Percentiles rank a stretch among this genome's conserved stretches.
Conservation (phyloP, 1,284 basidiomycete genomes). For the Athelia psychrophila region DNA sequence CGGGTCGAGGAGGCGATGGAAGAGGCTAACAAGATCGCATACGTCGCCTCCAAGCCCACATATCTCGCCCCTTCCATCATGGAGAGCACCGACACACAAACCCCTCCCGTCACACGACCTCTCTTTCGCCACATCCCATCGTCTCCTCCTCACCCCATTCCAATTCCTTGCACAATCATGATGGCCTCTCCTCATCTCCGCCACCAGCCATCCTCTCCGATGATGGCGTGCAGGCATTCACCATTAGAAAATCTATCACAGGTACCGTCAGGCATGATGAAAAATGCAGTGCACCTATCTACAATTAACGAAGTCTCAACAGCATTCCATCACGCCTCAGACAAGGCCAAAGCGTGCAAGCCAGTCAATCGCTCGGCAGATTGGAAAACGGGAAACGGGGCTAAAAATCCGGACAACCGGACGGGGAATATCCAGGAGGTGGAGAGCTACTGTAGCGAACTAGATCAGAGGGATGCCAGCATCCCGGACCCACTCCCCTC, state of each 20-base stretch:
- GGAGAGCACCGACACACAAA: background rate
- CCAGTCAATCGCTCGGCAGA: background rate
- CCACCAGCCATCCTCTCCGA: too few relatives aligned
- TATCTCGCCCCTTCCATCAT: background rate
- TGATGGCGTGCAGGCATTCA: too few relatives aligned
- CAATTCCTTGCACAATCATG: too few relatives aligned
- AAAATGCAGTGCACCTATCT: constrained; percentile 21
- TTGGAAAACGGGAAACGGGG: background rate
- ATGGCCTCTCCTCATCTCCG: too few relatives aligned
- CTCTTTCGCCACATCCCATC: too few relatives aligned
- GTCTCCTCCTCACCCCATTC: too few relatives aligned
- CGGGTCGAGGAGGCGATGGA: constrained; percentile 27
- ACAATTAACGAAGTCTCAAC: constrained; percentile 24
- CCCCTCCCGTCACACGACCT: too few relatives aligned
- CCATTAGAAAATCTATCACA: too few relatives aligned
- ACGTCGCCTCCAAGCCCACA: constrained; percentile 15
- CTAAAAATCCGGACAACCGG: constrained; percentile 11
- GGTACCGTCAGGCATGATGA: constrained; percentile 16
- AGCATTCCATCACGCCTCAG: constrained; percentile 19
- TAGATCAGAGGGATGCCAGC: too few relatives aligned
- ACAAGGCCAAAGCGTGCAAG: constrained; percentile 1
- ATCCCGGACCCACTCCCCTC: too few relatives aligned
- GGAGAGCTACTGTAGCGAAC: constrained; percentile 18
- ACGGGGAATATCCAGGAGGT: constrained; percentile 23
- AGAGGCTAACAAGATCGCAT: constrained; percentile 27